phyloP scores from a whole-genome alignment of 2,329 filamentous ascomycete genomes.

The Helotiales sp. region DNA sequence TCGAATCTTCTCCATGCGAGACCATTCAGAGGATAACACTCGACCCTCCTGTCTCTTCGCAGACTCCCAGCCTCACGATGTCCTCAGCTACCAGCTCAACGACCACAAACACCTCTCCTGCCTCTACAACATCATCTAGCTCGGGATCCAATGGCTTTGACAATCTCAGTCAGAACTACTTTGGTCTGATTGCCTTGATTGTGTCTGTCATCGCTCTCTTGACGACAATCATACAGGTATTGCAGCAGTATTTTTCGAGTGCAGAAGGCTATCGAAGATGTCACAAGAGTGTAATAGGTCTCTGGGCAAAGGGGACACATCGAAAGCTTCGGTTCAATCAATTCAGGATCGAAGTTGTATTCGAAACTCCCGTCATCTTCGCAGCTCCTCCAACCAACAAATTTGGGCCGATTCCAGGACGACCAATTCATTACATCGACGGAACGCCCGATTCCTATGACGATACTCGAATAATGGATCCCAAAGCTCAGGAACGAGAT shows the following conservation, averaged over 20 bases:
- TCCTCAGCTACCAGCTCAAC: not conserved
- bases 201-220: slow-evolving; percentile 38
- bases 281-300: slow-evolving; percentile 35
- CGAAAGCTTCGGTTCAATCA: slow-evolving; percentile 34
- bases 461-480: slow-evolving; percentile 23
- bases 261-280: slow-evolving; percentile 41
- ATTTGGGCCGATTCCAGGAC: slow-evolving; percentile 28
- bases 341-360: slow-evolving; percentile 40
- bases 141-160: slow-evolving; percentile 19
- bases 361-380: slow-evolving; percentile 38
- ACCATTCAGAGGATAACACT: not conserved
- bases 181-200: slow-evolving; percentile 35
- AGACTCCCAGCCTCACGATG: not conserved
- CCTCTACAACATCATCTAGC: not conserved
- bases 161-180: slow-evolving; percentile 30
- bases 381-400: slow-evolving; percentile 30
- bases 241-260: slow-evolving; percentile 40
- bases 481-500: slow-evolving; percentile 12
- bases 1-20: not conserved
- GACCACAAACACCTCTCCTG: not conserved
- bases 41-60: not conserved
- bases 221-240: slow-evolving; percentile 34
- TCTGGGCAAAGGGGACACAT: slow-evolving; percentile 35
- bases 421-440: slow-evolving; percentile 28
- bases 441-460: slow-evolving; percentile 27